phyloP scores from a whole-genome alignment of 2,329 filamentous ascomycete species.

The Colletotrichum tropicale region DNA sequence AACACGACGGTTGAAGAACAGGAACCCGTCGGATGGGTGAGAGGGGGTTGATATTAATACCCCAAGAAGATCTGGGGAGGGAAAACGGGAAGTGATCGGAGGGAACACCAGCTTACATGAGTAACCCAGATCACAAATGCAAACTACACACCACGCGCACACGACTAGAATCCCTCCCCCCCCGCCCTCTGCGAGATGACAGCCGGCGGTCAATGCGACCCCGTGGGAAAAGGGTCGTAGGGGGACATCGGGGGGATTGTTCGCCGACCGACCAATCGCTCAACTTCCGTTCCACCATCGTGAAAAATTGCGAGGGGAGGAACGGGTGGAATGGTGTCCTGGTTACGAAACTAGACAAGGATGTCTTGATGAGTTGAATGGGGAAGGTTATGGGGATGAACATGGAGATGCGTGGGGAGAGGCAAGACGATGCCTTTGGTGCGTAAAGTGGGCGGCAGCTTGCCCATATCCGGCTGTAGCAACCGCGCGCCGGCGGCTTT shows the following conservation, averaged over 20 bases:
- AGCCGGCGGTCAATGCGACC: slow-evolving; percentile 9
- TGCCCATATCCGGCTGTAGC: slow-evolving; percentile 1
- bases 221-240: slow-evolving; percentile 1
- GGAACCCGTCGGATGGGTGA: not conserved
- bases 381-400: slow-evolving; percentile 8
- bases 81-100: not conserved
- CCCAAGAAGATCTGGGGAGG: not conserved
- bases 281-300: slow-evolving; percentile 14
- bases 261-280: slow-evolving; percentile 1
- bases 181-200: not conserved
- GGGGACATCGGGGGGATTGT: not conserved
- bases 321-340: not conserved
- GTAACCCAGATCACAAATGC: slow-evolving; percentile 1
- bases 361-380: not conserved
- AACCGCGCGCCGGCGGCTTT: not conserved
- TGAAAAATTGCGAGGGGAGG: not conserved
- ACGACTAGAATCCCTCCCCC: not conserved
- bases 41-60: slow-evolving; percentile 12
- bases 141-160: not conserved
- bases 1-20: slow-evolving; percentile 9
- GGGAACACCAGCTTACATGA: not conserved
- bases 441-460: slow-evolving; percentile 8
- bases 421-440: not conserved
- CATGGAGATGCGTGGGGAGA: slow-evolving; percentile 18
- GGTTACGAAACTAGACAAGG: slow-evolving; percentile 2